These are phyloP conservation scores for Dictyostelium brefeldianum DNA, from an alignment of 78 protist species.

Conservation along the genomic window DNA sequence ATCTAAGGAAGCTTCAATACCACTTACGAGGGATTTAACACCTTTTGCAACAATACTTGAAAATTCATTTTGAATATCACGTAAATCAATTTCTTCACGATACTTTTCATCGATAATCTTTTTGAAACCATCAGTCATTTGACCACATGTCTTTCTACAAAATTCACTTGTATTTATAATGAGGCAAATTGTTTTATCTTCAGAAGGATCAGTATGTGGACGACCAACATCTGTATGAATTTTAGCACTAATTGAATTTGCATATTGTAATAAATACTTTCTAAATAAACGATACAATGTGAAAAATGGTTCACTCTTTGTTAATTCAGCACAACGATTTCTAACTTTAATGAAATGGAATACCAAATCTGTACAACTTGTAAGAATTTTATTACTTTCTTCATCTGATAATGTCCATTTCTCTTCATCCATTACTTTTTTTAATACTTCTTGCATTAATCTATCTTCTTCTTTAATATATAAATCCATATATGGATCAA, in stretches of 20 bases:
- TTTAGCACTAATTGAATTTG: background rate
- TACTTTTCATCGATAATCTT: slow-evolving; percentile 22
- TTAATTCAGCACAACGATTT: slow-evolving; percentile 46
- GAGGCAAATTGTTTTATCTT: slow-evolving; percentile 53
- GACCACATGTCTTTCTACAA: slow-evolving; percentile 30
- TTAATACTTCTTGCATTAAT: slow-evolving; percentile 33
- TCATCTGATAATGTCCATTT: slow-evolving; percentile 60
- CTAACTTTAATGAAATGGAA: slow-evolving; percentile 17
- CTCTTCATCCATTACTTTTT: slow-evolving; percentile 45
- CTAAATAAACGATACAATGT: slow-evolving; percentile 65
- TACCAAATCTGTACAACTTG: slow-evolving; percentile 55
- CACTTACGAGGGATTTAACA: slow-evolving; percentile 46
- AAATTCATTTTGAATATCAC: slow-evolving; percentile 48
- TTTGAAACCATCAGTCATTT: slow-evolving; percentile 61
- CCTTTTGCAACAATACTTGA: slow-evolving; percentile 62
- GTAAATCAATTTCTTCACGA: slow-evolving; percentile 54
- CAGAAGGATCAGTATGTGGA: slow-evolving; percentile 29
- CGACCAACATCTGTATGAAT: slow-evolving; percentile 42
- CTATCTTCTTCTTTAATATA: slow-evolving; percentile 80
- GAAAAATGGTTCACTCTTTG: slow-evolving; percentile 69
- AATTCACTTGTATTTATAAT: slow-evolving; percentile 82
- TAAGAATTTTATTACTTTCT: slow-evolving; percentile 55
- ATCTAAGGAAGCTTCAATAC: slow-evolving; percentile 62
- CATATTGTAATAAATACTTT: slow-evolving; percentile 61
- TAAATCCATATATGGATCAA: slow-evolving; percentile 85